Percentiles rank a stretch among this genome's conserved stretches.
phyloP scores from a whole-genome alignment of 257 asterid species.

The Apocynum venetum region DNA sequence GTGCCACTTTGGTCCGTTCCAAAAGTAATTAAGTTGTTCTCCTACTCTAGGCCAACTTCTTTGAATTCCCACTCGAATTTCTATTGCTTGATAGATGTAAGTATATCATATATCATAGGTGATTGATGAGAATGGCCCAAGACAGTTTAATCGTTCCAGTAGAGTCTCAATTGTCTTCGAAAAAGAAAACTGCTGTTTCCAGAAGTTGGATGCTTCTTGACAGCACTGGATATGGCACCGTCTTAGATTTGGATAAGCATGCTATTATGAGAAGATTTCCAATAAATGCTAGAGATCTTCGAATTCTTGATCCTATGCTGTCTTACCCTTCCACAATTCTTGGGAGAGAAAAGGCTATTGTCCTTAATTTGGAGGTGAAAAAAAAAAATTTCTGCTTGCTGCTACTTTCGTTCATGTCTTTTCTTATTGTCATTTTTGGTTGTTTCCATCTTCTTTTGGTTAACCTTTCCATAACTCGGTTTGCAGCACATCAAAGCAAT shows the following conservation, averaged over 20 bases:
- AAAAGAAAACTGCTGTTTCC: constrained; percentile 51
- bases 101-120: neutral
- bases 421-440: neutral
- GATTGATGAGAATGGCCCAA: constrained; percentile 25
- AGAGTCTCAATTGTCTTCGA: constrained; percentile 35
- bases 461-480: neutral
- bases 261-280: constrained; percentile 70
- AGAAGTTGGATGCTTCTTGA: constrained; percentile 72
- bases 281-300: constrained; percentile 78
- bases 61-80: neutral
- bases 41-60: neutral
- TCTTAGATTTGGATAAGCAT: constrained; percentile 77
- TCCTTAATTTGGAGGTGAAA: constrained; percentile 84
- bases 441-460: neutral
- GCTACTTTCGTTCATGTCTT: neutral
- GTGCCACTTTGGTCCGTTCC: neutral
- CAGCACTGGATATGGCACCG: constrained; percentile 49
- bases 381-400: neutral
- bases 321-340: constrained; percentile 90
- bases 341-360: constrained; percentile 73
- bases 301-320: constrained; percentile 81
- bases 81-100: neutral
- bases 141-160: constrained; percentile 25
- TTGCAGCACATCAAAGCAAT: constrained; percentile 95
- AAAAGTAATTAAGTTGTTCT: neutral